Conservation (phyloP, 225 moss, liverwort and hornwort species). For the Climacium dendroides region DNA sequence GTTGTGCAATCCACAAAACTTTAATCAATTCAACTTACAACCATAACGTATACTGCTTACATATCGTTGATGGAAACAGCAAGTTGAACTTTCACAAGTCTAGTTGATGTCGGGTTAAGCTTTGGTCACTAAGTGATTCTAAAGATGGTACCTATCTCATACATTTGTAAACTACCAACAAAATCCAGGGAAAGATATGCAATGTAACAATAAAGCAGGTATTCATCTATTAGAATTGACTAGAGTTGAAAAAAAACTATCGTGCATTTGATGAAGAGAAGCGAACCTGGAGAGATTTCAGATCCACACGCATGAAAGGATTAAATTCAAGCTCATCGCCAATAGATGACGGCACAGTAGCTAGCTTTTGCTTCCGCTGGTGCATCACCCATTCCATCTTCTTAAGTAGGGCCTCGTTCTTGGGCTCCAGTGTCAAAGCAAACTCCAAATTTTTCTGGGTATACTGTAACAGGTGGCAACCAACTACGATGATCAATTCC, state of each 20-base stretch:
- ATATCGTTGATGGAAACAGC: background rate
- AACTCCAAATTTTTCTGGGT: slow-evolving; percentile 41
- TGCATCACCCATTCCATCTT: slow-evolving; percentile 40
- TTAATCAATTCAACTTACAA: background rate
- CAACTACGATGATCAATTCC: background rate
- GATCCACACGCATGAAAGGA: slow-evolving; percentile 48
- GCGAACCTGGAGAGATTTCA: slow-evolving; percentile 26
- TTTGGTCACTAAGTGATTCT: background rate
- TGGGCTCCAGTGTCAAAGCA: slow-evolving; percentile 34
- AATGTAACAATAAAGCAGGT: background rate
- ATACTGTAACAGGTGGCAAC: slow-evolving; percentile 6
- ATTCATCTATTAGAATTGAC: background rate
- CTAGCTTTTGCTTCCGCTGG: slow-evolving; percentile 16
- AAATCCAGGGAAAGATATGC: background rate
- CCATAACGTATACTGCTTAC: background rate
- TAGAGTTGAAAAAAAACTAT: too few species aligned
- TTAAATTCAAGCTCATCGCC: slow-evolving; percentile 46
- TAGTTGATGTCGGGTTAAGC: background rate
- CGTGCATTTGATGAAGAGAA: background rate
- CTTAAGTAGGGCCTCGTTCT: slow-evolving; percentile 23
- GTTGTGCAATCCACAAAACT: background rate
- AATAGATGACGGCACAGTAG: slow-evolving; percentile 45
- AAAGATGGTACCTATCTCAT: background rate
- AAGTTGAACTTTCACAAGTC: background rate
- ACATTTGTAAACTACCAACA: background rate